A percentile compares a stretch with the other conserved stretches of the same genome.
Conservation (phyloP, 2,329 filamentous ascomycete species). For the Beauveria varroae region DNA sequence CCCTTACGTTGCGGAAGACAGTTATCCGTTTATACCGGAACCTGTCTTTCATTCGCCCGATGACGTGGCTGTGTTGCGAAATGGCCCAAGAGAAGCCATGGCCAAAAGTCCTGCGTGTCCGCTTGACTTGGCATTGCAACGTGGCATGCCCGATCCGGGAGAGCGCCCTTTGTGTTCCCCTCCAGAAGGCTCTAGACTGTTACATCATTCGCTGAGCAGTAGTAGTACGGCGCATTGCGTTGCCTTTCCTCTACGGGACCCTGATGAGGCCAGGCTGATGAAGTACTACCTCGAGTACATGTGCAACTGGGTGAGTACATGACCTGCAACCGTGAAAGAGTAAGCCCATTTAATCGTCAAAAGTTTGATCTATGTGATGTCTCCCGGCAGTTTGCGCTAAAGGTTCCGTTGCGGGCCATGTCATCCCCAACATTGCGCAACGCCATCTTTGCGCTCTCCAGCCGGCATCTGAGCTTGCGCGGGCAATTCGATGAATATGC, state of each 20-base stretch:
- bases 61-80: neutral
- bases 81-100: neutral
- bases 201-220: neutral
- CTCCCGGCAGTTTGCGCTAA: neutral
- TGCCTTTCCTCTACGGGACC: neutral
- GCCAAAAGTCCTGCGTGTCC: neutral
- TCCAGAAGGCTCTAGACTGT: neutral
- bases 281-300: neutral
- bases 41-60: neutral
- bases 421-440: conserved; percentile 45
- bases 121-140: neutral
- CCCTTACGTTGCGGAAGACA: neutral
- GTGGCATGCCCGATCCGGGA: neutral
- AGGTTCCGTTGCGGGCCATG: conserved; percentile 30
- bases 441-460: conserved; percentile 49
- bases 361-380: neutral
- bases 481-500: conserved; percentile 39
- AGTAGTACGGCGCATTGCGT: neutral
- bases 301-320: conserved; percentile 9
- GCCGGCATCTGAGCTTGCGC: conserved; percentile 40
- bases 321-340: too few species aligned
- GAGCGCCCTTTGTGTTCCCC: neutral
- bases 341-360: too few species aligned
- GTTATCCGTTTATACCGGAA: neutral
- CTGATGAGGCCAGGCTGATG: neutral